Evolutionary conservation across 1,284 basidiomycete species (phyloP).

Genomic region (Pholiota adiposa): DNA sequence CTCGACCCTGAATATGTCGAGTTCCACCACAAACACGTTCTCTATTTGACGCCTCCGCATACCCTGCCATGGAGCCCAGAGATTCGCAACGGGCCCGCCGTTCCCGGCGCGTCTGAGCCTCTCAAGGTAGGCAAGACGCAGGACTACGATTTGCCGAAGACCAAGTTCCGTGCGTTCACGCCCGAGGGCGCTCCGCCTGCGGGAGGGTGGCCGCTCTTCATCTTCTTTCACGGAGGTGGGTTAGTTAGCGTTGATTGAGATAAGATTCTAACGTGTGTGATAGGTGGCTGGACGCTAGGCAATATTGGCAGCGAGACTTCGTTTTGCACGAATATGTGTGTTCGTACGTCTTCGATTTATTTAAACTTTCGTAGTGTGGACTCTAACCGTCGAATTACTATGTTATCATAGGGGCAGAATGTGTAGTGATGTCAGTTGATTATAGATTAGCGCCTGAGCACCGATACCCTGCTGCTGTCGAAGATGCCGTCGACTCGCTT

Average conservation of each 20-base stretch:
- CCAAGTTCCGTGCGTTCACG: conserved; percentile 58
- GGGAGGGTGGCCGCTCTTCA: conserved; percentile 63
- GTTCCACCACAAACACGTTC: conserved; percentile 59
- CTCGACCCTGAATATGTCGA: conserved; percentile 67
- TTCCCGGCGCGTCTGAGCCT: conserved; percentile 59
- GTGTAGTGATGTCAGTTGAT: conserved; percentile 66
- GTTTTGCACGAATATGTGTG: conserved; percentile 62
- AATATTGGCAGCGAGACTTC: conserved; percentile 60
- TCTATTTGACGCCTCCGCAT: conserved; percentile 51
- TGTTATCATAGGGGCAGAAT: conserved; percentile 46
- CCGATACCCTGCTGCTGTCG: conserved; percentile 74
- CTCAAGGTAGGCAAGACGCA: conserved; percentile 55
- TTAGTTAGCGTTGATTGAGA: background rate
- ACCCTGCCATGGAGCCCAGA: conserved; percentile 62
- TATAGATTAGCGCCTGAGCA: conserved; percentile 80
- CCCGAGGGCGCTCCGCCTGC: conserved; percentile 53
- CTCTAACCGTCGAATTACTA: background rate
- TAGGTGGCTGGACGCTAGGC: conserved; percentile 75
- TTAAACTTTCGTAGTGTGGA: no score
- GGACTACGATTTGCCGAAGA: conserved; percentile 52
- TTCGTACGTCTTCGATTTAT: conserved; percentile 48
- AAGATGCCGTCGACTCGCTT: conserved; percentile 72
- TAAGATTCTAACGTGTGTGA: background rate
- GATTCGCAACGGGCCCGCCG: conserved; percentile 54
- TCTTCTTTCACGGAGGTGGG: conserved; percentile 66